Evolutionary conservation across 2,329 filamentous ascomycete species (phyloP).

Genomic region (Lomentospora prolificans): DNA sequence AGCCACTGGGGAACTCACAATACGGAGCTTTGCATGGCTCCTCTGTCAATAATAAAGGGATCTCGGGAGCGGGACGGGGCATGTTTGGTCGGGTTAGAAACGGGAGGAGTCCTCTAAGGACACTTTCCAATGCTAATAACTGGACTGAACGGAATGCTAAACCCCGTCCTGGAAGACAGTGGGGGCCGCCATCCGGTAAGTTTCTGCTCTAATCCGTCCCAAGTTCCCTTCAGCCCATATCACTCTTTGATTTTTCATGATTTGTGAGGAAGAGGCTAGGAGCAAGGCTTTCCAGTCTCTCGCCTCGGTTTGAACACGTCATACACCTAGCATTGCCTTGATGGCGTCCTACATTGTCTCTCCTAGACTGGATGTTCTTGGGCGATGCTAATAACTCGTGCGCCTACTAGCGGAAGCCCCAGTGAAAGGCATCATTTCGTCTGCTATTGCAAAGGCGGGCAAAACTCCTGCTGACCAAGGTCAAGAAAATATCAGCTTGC

Average conservation of each 20-base stretch:
- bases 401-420: constrained; percentile 27
- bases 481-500: constrained; percentile 68
- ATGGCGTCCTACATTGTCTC: not conserved
- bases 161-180: constrained; percentile 29
- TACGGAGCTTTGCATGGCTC: constrained; percentile 17
- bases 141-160: constrained; percentile 43
- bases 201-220: constrained; percentile 10
- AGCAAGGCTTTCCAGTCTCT: no score
- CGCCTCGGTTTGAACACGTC: no score
- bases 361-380: constrained; percentile 5
- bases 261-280: no score
- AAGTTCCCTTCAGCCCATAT: not conserved
- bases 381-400: constrained; percentile 4
- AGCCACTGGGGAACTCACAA: not conserved
- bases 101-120: constrained; percentile 52
- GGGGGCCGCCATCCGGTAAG: constrained; percentile 37
- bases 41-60: constrained; percentile 43
- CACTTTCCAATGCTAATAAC: constrained; percentile 34
- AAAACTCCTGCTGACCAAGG: constrained; percentile 54
- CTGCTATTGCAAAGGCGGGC: constrained; percentile 81
- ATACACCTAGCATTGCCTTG: constrained; percentile 9
- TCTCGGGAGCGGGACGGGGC: constrained; percentile 78
- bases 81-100: constrained; percentile 62
- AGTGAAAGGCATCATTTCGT: constrained; percentile 72
- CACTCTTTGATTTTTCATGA: not conserved